Base-by-base conservation (phyloP, 176 grass and related monocot species). In the Ensete glaucum region DNA sequence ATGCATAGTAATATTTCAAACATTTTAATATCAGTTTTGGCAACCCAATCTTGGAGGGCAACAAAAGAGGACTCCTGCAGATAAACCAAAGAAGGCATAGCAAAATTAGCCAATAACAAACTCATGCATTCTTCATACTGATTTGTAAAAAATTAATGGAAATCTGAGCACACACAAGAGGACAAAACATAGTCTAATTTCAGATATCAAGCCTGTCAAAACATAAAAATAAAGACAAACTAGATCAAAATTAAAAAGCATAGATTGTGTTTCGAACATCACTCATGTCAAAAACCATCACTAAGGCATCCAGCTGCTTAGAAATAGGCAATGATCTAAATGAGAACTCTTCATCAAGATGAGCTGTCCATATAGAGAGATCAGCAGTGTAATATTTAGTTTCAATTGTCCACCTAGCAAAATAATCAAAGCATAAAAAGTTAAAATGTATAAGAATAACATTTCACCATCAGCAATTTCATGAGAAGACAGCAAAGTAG, bases 271-370 rank as follows among this genome's bases (percentile, higher is more conserved):
- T 76, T 59, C 79, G 59, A 67, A 85, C 95, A 86, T 99, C 90
- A 83, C 11, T 94, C 88, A 99, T 89, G 78, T 99, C 85, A 50
- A 91, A 99, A 83, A 99, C 88, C 95, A 94, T 91, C 78, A 94
- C 74, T 60, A 99, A 82, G 54, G 90, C 95, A 71, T 81, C 80
- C 73, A 99, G 19, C 8, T 79, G 83, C 69, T 87, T 85, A 52
- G 67, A 64, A 84, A 79, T 80, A 66, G 95, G 90, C n/a, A 94
- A 70, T 1, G 73, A 83, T 17, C 69, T 54, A 43, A 99, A 75
- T 77, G 90, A 91, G 82, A 99, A 99, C 58, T 75, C 90, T 84
- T 94, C 82, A 63, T 62, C 76, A 2, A 99, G 90, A 82, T 99
- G 85, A 19, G 82, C 82, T 21, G 82, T 89, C 90, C 88, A 99